A percentile compares a stretch with the other conserved stretches of the same genome.
Evolutionary conservation across 208 protist species (phyloP).

Genomic region (Trypanosoma conorhini): DNA sequence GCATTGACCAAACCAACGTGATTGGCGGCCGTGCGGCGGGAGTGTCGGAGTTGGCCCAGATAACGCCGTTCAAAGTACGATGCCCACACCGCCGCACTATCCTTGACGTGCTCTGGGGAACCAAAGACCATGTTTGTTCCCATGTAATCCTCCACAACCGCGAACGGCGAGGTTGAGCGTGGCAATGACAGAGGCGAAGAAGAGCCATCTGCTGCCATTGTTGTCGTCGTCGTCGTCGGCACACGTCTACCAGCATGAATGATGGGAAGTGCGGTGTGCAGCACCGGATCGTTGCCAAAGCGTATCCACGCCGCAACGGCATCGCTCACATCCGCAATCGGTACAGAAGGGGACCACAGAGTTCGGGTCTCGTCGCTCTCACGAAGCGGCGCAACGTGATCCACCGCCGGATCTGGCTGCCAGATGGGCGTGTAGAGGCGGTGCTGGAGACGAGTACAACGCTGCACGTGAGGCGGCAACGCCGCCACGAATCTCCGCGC

Average conservation of each 20-base stretch:
- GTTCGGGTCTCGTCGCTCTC: conserved; percentile 55
- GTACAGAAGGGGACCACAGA: conserved; percentile 48
- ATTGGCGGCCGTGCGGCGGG: conserved; percentile 60
- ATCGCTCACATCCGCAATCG: conserved; percentile 39
- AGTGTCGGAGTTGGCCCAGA: conserved; percentile 48
- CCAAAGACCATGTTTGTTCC: conserved; percentile 79
- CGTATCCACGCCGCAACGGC: conserved; percentile 73
- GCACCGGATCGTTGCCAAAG: conserved; percentile 89
- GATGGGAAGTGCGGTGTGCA: conserved; percentile 50
- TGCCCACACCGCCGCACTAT: conserved; percentile 73
- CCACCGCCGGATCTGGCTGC: conserved; percentile 35
- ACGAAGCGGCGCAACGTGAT: conserved; percentile 50
- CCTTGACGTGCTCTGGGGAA: conserved; percentile 40
- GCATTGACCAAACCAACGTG: conserved; percentile 49
- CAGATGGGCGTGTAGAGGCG: conserved; percentile 85
- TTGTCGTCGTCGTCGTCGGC: not conserved
- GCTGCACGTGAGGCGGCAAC: not conserved
- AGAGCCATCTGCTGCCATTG: not conserved
- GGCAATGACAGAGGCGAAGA: conserved; percentile 1
- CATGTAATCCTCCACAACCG: conserved; percentile 85
- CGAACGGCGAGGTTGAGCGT: conserved; percentile 65
- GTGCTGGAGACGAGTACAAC: not conserved
- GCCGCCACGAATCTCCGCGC: conserved; percentile 8
- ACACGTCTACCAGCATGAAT: conserved; percentile 3
- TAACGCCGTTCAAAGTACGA: conserved; percentile 54